Base-by-base conservation (phyloP, 2,329 filamentous ascomycete genomes). In the Colletotrichum karsti region DNA sequence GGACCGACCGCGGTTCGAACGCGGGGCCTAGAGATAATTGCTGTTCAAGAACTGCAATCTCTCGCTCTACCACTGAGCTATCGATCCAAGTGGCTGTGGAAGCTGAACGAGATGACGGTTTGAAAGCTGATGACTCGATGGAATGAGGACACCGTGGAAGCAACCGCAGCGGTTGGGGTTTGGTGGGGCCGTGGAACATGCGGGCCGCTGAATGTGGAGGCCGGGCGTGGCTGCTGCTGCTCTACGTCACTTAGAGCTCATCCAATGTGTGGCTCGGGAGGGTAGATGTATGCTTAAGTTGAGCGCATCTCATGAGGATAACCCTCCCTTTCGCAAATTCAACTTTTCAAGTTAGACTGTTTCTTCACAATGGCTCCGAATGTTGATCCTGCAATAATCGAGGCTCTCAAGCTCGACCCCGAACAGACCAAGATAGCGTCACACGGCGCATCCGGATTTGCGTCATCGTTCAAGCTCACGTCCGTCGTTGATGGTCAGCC, bases 361-460 rank as follows among this genome's bases (percentile, higher is more conserved):
- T 6, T 22, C 7, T 9, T 18, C 48, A 51, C 6, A 15, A 70
- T 70, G 68, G 48, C 59, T 10, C 73, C 79, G 2, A 84, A 80
- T 59, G 82, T 93, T 42, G 92, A 94, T 75, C 77, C 87, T 1
- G 89, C 90, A 26, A 88, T 94, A 41, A 76, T 88, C 15, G 77
- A 85, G 62, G 88, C 91, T 8, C 84, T 94, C 3, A 79, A 81
- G 6, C 83, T 94, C 6, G 85, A 91, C 63, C 79, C 86, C 0
- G 78, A 80, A 15, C 79, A 77, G 24, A 86, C 90, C 30, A 86
- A 80, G 46, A 85, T 93, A 12, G 80, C 84, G 1, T 81, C 87
- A 4, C 87, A 91, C 69, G 91, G 91, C 63, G 87, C 90, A 53
- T 92, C 91, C 1, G 90, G 90, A 44, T 92, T 92, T 70, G 84